Base-by-base conservation (phyloP, 2,329 filamentous ascomycete genomes). In the Penicillium sclerotiorum region DNA sequence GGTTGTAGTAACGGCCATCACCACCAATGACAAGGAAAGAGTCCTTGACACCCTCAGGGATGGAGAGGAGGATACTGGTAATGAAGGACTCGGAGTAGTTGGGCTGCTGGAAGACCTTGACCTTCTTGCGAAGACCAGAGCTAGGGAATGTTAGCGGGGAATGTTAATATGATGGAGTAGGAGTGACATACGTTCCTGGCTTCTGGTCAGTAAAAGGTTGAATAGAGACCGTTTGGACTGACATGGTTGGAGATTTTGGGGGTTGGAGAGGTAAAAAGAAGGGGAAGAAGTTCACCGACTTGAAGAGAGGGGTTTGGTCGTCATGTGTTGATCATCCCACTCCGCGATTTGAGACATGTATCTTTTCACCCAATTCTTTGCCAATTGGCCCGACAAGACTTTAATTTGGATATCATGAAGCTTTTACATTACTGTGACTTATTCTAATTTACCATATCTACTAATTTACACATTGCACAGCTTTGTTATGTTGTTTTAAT, bases 81-180 rank as follows among this genome's bases (percentile, higher is more conserved):
- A 99, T 84, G 73, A 99, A 99, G 45, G 93, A 86, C 77, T 99
- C 94, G 75, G 90, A 92, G 82, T 99, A 99, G 78, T 99, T 84
- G 53, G 86, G 81, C 76, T 96, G 81, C 75, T 99, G 90, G 81
- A 99, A 99, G 71, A 96, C 89, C 68, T 90, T 91, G 78, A 97
- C 94, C 85, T 95, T 97, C 79, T 99, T 99, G 59, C 94, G 91
- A 74, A 99, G 90, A 74, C 94, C 94, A 61, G 94, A 99, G 63
- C 93, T 97, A 67, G 49, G 55, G 39, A 15, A 55, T 55, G 55
- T 55, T 58, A 60, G 38, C 8, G 18, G 35, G 27, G 44, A 30
- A 17, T 33, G 23, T 39, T 43, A 35, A 15, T 38, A 35, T 39
- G 43, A 41, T 42, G 32, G 27, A 35, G 27, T 47, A 28, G 25